A percentile compares a stretch with the other conserved stretches of the same genome.
phyloP scores from a whole-genome alignment of 768 basidiomycete genomes.

The Cystobasidium onofrii region DNA sequence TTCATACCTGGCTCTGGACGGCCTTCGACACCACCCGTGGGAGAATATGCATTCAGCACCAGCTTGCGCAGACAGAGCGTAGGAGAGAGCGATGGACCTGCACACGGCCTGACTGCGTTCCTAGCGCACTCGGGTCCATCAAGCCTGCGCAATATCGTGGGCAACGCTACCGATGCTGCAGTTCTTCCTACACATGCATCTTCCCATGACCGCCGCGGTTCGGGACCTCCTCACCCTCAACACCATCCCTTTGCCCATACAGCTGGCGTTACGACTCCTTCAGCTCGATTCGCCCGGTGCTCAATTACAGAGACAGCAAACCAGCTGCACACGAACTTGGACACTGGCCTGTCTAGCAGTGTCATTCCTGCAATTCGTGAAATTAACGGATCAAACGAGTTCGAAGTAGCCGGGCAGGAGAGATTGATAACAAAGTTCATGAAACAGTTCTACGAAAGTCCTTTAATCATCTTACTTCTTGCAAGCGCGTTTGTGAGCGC shows the following conservation, averaged over 20 bases:
- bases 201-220: background rate
- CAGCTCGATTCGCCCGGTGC: conserved; percentile 25
- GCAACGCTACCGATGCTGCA: background rate
- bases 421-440: conserved; percentile 76
- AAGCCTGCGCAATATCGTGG: conserved; percentile 1
- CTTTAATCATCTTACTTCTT: conserved; percentile 78
- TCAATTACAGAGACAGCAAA: conserved; percentile 14
- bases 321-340: conserved; percentile 24
- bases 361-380: conserved; percentile 40
- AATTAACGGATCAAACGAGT: conserved; percentile 60
- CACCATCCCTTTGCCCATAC: conserved; percentile 29
- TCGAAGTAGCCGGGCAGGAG: conserved; percentile 73
- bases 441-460: conserved; percentile 91
- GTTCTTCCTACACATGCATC: background rate
- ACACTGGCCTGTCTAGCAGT: conserved; percentile 34
- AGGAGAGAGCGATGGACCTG: conserved; percentile 17
- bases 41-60: conserved; percentile 33
- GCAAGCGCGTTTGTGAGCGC: conserved; percentile 83
- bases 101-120: background rate
- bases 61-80: conserved; percentile 26
- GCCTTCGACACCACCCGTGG: background rate
- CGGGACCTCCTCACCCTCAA: background rate
- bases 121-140: background rate
- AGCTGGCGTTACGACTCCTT: conserved; percentile 25
- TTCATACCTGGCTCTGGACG: conserved; percentile 5